A percentile compares a stretch with the other conserved stretches of the same genome.
Evolutionary conservation across 306 rosid species (phyloP).

Genomic region (Acacia acuminata): DNA sequence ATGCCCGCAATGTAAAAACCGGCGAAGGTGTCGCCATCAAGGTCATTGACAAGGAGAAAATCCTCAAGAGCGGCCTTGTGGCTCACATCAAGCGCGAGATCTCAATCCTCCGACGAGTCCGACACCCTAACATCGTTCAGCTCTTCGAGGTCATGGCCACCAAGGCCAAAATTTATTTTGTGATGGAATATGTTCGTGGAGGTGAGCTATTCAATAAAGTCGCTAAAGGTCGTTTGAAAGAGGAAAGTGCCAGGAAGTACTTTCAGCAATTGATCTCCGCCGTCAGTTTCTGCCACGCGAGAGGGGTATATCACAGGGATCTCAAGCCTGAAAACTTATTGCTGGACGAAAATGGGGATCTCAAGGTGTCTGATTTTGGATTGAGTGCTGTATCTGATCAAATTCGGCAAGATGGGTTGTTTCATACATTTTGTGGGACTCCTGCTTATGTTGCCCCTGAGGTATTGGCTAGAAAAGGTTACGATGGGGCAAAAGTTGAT

Average conservation of each 20-base stretch:
- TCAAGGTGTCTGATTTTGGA: conserved; percentile 89
- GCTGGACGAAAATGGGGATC: not conserved
- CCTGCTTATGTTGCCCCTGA: conserved; percentile 98
- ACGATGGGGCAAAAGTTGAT: conserved; percentile 86
- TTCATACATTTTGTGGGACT: conserved; percentile 92
- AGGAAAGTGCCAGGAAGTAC: conserved; percentile 75
- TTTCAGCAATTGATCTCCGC: conserved; percentile 48
- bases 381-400: conserved; percentile 88
- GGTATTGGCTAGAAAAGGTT: conserved; percentile 78
- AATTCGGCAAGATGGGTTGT: conserved; percentile 82
- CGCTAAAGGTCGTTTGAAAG: conserved; percentile 82
- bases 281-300: conserved; percentile 77
- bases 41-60: conserved; percentile 92
- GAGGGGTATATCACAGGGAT: conserved; percentile 89
- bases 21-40: conserved; percentile 81
- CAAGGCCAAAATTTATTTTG: conserved; percentile 86
- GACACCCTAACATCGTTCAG: conserved; percentile 91
- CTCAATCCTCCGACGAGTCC: conserved; percentile 95
- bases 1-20: conserved; percentile 41
- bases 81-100: conserved; percentile 97
- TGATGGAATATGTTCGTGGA: conserved; percentile 50
- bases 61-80: conserved; percentile 73
- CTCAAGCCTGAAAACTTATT: conserved; percentile 59
- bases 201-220: conserved; percentile 89
- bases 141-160: conserved; percentile 97